Evolutionary conservation across 371 early-diverging fungal species (phyloP).

Genomic region (Mucor indicus): DNA sequence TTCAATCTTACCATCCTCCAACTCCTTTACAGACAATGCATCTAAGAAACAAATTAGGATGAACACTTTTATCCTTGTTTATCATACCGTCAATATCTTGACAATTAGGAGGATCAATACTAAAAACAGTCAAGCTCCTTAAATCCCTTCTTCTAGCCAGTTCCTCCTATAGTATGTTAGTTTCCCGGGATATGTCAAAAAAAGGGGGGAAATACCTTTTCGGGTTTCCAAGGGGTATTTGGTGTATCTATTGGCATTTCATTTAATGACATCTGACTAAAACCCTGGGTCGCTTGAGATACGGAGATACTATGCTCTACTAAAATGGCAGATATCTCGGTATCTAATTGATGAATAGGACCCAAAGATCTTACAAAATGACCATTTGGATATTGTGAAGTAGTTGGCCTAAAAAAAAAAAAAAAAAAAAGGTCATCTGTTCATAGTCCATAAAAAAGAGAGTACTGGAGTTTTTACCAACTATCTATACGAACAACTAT

Average conservation of each 20-base stretch:
- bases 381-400: conserved; percentile 83
- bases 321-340: conserved; percentile 75
- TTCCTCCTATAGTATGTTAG: conserved; percentile 35
- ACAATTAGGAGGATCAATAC: conserved; percentile 92
- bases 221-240: conserved; percentile 57
- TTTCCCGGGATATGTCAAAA: background rate
- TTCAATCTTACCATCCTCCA: conserved; percentile 57
- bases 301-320: conserved; percentile 78
- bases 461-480: conserved; percentile 57
- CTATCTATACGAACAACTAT: conserved; percentile 89
- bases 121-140: conserved; percentile 46
- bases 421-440: conserved; percentile 3
- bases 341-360: conserved; percentile 66
- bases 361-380: conserved; percentile 85
- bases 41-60: conserved; percentile 50
- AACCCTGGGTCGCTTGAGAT: conserved; percentile 66
- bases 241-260: conserved; percentile 68
- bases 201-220: conserved; percentile 17
- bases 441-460: too few relatives aligned
- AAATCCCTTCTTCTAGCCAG: conserved; percentile 54
- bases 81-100: conserved; percentile 81
- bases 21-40: conserved; percentile 76
- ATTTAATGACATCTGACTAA: conserved; percentile 62
- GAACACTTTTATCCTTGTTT: background rate
- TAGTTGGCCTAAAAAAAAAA: conserved; percentile 40